Evolutionary conservation across 2,329 filamentous ascomycete genomes (phyloP).

Genomic region (Fusarium sp.): DNA sequence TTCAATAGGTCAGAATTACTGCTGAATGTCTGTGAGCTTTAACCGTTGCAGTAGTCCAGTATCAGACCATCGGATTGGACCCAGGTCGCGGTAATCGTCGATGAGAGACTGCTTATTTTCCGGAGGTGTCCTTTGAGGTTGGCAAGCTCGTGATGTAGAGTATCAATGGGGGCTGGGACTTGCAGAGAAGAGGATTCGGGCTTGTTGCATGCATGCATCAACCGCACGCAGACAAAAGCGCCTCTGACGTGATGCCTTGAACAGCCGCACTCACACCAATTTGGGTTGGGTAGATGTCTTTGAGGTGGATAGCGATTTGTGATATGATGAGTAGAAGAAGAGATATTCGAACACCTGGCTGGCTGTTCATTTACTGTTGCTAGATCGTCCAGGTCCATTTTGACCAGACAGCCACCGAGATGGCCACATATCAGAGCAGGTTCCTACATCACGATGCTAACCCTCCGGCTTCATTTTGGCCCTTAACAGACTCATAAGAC

Average conservation of each 20-base stretch:
- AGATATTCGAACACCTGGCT: not conserved
- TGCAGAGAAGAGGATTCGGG: slow-evolving; percentile 15
- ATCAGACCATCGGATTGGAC: slow-evolving; percentile 17
- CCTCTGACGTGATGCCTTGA: slow-evolving; percentile 38
- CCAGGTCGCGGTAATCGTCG: slow-evolving; percentile 29
- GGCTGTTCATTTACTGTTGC: not conserved
- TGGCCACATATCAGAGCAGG: not conserved
- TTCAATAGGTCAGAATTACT: slow-evolving; percentile 28
- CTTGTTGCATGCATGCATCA: slow-evolving; percentile 41
- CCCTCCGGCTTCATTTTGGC: not conserved
- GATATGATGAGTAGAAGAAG: not conserved
- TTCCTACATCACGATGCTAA: not conserved
- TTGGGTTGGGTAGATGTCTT: not conserved
- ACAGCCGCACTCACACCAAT: slow-evolving; percentile 18
- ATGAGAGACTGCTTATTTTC: slow-evolving; percentile 30
- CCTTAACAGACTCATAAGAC: slow-evolving; percentile 3
- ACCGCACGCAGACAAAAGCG: slow-evolving; percentile 30
- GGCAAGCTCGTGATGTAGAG: slow-evolving; percentile 39
- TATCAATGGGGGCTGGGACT: slow-evolving; percentile 35
- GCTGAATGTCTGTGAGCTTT: slow-evolving; percentile 16
- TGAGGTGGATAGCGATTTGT: not conserved
- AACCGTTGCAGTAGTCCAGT: slow-evolving; percentile 18
- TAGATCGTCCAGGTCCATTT: not conserved
- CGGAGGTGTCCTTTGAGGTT: slow-evolving; percentile 4
- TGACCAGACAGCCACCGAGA: slow-evolving; percentile 1